A percentile compares a stretch with the other conserved stretches of the same genome.
Evolutionary conservation across 495 filamentous ascomycete species (phyloP).

Genomic region (Xylaria venustula): DNA sequence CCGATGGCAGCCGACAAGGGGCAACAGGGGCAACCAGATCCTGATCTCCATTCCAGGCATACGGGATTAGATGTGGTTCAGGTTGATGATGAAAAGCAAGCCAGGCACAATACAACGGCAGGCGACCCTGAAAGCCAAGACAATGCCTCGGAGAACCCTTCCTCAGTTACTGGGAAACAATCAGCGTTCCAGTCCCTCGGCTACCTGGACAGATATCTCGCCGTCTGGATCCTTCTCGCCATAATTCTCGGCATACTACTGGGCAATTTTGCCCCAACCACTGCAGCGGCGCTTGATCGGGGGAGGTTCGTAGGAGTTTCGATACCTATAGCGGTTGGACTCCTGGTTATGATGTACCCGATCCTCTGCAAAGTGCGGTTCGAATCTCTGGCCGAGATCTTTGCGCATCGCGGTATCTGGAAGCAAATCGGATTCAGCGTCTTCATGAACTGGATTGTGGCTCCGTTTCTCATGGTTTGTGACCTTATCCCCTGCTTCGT

Average conservation of each 20-base stretch:
- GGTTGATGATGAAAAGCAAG: neutral
- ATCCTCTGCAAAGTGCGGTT: slow-evolving; percentile 91
- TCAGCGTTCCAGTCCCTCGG: slow-evolving; percentile 55
- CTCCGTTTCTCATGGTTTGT: slow-evolving; percentile 81
- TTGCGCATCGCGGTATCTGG: slow-evolving; percentile 65
- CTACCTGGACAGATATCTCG: slow-evolving; percentile 72
- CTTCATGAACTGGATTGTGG: slow-evolving; percentile 85
- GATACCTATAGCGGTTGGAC: slow-evolving; percentile 70
- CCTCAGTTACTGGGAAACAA: neutral
- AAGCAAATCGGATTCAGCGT: slow-evolving; percentile 77
- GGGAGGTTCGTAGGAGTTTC: slow-evolving; percentile 74
- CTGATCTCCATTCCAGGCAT: neutral
- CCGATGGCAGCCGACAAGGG: neutral
- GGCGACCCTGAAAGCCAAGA: slow-evolving; percentile 1
- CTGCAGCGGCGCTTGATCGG: slow-evolving; percentile 61
- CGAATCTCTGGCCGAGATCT: slow-evolving; percentile 71
- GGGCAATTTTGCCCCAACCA: slow-evolving; percentile 70
- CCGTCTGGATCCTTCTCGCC: slow-evolving; percentile 81
- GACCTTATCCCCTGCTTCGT: neutral
- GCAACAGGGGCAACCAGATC: neutral
- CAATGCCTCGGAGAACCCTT: neutral
- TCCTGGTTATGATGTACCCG: slow-evolving; percentile 94
- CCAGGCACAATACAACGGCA: neutral
- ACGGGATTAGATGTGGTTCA: neutral
- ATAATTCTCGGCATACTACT: slow-evolving; percentile 79